A percentile compares a stretch with the other conserved stretches of the same genome.
Evolutionary conservation across 108 stramenopile species (phyloP).

Genomic region (Asterionellopsis glacialis): DNA sequence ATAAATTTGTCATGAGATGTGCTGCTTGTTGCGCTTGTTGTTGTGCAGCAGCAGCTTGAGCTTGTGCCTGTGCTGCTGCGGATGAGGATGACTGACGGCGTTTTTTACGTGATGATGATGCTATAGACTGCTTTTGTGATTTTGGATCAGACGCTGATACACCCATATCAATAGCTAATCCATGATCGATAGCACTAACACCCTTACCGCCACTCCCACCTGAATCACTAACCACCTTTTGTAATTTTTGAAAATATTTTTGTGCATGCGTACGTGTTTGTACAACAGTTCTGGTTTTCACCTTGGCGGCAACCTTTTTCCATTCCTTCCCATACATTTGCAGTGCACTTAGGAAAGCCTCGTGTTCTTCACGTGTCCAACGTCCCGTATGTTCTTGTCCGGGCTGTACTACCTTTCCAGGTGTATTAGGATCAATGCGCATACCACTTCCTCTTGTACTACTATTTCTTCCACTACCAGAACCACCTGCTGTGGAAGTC

Average conservation of each 20-base stretch:
- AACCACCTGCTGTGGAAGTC: background rate
- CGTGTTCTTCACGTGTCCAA: conserved; percentile 91
- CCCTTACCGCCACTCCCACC: conserved; percentile 7
- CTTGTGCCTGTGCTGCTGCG: background rate
- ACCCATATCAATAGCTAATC: conserved; percentile 1
- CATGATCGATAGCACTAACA: background rate
- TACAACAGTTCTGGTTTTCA: conserved; percentile 95
- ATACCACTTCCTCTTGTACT: background rate
- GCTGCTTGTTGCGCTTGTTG: conserved; percentile 1
- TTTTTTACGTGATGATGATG: conserved; percentile 1
- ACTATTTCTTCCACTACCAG: background rate
- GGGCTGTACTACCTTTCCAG: conserved; percentile 63
- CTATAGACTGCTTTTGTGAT: conserved; percentile 4
- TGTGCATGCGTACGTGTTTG: conserved; percentile 99
- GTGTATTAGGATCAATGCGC: conserved; percentile 36
- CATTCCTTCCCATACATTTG: conserved; percentile 92
- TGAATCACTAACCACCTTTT: conserved; percentile 54
- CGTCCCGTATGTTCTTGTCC: conserved; percentile 82
- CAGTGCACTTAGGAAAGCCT: conserved; percentile 83
- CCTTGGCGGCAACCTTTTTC: conserved; percentile 88
- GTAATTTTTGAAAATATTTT: conserved; percentile 98
- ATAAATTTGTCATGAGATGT: conserved; percentile 9
- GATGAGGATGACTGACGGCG: conserved; percentile 7
- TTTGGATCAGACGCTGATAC: conserved; percentile 6
- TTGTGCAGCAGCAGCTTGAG: no score